phyloP scores from a whole-genome alignment of 2,329 filamentous ascomycete genomes.

The Ampelomyces quisqualis region DNA sequence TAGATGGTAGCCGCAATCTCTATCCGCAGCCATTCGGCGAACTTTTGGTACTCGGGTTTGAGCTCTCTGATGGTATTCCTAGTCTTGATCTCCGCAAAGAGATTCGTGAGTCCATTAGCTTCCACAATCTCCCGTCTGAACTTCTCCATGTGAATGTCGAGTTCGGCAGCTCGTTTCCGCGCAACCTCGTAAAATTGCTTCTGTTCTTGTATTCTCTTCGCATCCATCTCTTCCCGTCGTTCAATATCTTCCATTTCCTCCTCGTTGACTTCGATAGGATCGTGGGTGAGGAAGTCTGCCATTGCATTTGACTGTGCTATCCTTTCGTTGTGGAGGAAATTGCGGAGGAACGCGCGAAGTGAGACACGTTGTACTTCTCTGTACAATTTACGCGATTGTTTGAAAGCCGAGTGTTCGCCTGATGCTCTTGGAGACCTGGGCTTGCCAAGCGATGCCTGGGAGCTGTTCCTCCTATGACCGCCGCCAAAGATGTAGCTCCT shows the following conservation, averaged over 20 bases:
- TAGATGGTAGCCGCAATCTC: slow-evolving; percentile 96
- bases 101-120: slow-evolving; percentile 81
- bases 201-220: slow-evolving; percentile 87
- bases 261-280: slow-evolving; percentile 73
- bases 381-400: slow-evolving; percentile 63
- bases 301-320: slow-evolving; percentile 82
- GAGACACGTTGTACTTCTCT: slow-evolving; percentile 91
- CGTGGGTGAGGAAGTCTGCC: slow-evolving; percentile 73
- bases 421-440: slow-evolving; percentile 37
- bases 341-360: slow-evolving; percentile 84
- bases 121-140: slow-evolving; percentile 69
- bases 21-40: slow-evolving; percentile 96
- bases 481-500: slow-evolving; percentile 47
- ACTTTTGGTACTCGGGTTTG: slow-evolving; percentile 94
- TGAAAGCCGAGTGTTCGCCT: slow-evolving; percentile 32
- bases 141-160: slow-evolving; percentile 96
- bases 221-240: slow-evolving; percentile 77
- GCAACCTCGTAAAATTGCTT: slow-evolving; percentile 95
- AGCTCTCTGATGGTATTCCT: slow-evolving; percentile 86
- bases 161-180: slow-evolving; percentile 80
- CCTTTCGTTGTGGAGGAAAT: slow-evolving; percentile 78
- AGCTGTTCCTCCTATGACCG: slow-evolving; percentile 46
- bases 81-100: slow-evolving; percentile 89
- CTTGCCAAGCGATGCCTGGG: slow-evolving; percentile 41
- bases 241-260: slow-evolving; percentile 82